A percentile compares a stretch with the other conserved stretches of the same genome.
These are phyloP conservation scores for Diaporthe ampelina DNA, from an alignment of 2,329 filamentous ascomycete genomes.

Conservation along the genomic window DNA sequence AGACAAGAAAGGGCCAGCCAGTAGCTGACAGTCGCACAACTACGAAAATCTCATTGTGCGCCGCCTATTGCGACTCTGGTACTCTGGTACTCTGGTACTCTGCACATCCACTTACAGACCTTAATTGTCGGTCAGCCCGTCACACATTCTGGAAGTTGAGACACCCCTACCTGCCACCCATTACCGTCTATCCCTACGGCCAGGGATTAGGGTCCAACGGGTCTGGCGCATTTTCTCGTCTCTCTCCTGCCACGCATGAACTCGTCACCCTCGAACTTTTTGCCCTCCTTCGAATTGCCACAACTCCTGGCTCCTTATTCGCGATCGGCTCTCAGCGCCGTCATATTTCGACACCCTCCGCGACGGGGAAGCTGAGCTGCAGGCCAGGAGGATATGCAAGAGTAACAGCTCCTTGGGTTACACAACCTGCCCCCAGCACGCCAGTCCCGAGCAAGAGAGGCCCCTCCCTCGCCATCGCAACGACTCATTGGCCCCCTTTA, in stretches of 20 bases:
- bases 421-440: constrained; percentile 24
- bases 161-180: constrained; percentile 26
- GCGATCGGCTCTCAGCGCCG: not conserved
- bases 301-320: not conserved
- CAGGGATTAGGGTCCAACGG: constrained; percentile 22
- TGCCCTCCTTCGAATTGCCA: constrained; percentile 4
- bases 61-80: not conserved
- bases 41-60: not conserved
- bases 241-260: constrained; percentile 30
- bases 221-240: constrained; percentile 33
- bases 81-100: not conserved
- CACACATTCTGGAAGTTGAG: constrained; percentile 1
- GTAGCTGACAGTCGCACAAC: not conserved
- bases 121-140: constrained; percentile 18
- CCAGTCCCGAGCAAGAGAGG: constrained; percentile 34
- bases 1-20: not conserved
- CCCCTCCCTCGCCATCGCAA: constrained; percentile 33
- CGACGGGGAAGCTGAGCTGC: not conserved
- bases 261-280: constrained; percentile 15
- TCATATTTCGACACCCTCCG: not conserved
- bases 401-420: constrained; percentile 28
- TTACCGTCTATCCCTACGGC: constrained; percentile 24
- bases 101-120: not conserved
- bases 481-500: constrained; percentile 36
- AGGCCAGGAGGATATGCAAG: constrained; percentile 1